Evolutionary conservation across 805 yeast genomes (phyloP).

Genomic region (Metschnikowia similis): DNA sequence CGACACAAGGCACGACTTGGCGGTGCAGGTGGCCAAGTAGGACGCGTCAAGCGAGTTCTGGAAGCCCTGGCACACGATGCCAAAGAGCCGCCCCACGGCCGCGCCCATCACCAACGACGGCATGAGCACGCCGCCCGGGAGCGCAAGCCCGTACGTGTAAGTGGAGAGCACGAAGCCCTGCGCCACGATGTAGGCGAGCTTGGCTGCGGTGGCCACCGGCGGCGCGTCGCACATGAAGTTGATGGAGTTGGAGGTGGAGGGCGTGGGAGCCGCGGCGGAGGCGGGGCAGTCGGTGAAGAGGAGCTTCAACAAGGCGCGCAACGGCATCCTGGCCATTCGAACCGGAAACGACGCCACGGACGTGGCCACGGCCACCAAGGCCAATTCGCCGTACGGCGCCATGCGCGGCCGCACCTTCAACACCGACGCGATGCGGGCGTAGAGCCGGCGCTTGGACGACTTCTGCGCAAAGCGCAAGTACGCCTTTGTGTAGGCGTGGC

Average conservation of each 20-base stretch:
- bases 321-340: slow-evolving; percentile 48
- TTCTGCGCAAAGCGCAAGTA: slow-evolving; percentile 32
- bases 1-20: slow-evolving; percentile 56
- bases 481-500: slow-evolving; percentile 47
- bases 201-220: slow-evolving; percentile 20
- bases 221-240: slow-evolving; percentile 37
- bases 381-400: slow-evolving; percentile 45
- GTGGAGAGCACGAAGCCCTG: slow-evolving; percentile 60
- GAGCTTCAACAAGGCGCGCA: slow-evolving; percentile 53
- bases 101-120: slow-evolving; percentile 65
- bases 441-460: slow-evolving; percentile 31
- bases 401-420: slow-evolving; percentile 15
- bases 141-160: slow-evolving; percentile 61
- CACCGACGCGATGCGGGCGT: slow-evolving; percentile 9
- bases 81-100: slow-evolving; percentile 51
- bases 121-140: slow-evolving; percentile 67
- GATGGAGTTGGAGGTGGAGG: slow-evolving; percentile 23
- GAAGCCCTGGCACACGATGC: slow-evolving; percentile 46
- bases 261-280: slow-evolving; percentile 4
- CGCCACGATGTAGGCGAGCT: slow-evolving; percentile 35
- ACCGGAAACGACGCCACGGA: slow-evolving; percentile 54
- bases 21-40: slow-evolving; percentile 37
- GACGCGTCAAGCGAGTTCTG: slow-evolving; percentile 37
- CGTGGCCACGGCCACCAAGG: slow-evolving; percentile 46
- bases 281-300: slow-evolving; percentile 65